A percentile compares a stretch with the other conserved stretches of the same genome.
Evolutionary conservation across 2,329 filamentous ascomycete genomes (phyloP).

Genomic region (Sporothrix curviconia): DNA sequence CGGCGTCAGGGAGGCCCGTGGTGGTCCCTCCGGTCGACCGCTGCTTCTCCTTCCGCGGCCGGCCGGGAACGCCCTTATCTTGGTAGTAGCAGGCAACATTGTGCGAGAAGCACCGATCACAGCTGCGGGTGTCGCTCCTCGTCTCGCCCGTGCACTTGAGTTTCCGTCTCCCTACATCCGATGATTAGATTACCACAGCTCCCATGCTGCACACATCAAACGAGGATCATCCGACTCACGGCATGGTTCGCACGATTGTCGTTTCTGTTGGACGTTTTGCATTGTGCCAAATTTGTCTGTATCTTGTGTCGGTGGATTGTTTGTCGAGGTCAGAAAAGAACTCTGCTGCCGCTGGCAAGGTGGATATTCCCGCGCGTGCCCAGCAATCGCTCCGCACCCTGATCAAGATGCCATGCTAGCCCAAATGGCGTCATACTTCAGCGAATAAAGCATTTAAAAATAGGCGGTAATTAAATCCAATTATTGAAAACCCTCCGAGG

Average conservation of each 20-base stretch:
- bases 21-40: background rate
- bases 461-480: too few species aligned
- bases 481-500: too few species aligned
- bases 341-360: too few species aligned
- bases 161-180: slow-evolving; percentile 5
- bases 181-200: background rate
- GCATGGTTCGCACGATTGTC: slow-evolving; percentile 15
- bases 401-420: too few species aligned
- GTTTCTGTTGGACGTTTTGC: slow-evolving; percentile 9
- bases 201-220: background rate
- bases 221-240: background rate
- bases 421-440: too few species aligned
- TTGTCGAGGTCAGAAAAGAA: too few species aligned
- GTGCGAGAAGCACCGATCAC: background rate
- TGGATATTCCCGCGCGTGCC: too few species aligned
- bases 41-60: slow-evolving; percentile 1
- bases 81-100: slow-evolving; percentile 11
- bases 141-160: slow-evolving; percentile 11
- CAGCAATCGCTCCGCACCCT: too few species aligned
- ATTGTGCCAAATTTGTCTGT: too few species aligned
- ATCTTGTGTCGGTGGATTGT: too few species aligned
- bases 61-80: slow-evolving; percentile 10
- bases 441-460: too few species aligned
- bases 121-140: background rate
- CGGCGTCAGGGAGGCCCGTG: too few species aligned